Evolutionary conservation across 169 alveolate species (phyloP).

Genomic region (Fabrea salina): DNA sequence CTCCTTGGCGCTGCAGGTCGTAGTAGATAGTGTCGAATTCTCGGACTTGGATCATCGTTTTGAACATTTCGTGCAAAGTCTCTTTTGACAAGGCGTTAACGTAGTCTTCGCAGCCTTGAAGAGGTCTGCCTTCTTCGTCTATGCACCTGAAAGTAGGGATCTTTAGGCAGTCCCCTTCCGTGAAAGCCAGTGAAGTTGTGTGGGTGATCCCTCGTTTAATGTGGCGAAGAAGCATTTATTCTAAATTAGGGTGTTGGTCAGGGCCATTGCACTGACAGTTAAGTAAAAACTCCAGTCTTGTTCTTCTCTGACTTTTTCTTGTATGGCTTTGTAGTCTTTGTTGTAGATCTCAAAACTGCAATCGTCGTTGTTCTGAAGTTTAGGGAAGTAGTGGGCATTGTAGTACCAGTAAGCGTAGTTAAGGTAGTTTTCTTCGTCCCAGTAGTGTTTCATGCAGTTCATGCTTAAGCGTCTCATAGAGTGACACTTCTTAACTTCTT

Average conservation of each 20-base stretch:
- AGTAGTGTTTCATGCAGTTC: slow-evolving; percentile 5
- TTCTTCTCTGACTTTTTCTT: too few species aligned
- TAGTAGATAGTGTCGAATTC: slow-evolving; percentile 58
- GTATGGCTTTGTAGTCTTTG: too few species aligned
- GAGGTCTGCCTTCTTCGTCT: slow-evolving; percentile 63
- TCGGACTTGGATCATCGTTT: slow-evolving; percentile 60
- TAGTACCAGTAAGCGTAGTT: background rate
- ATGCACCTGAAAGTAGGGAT: slow-evolving; percentile 59
- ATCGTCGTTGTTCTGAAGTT: slow-evolving; percentile 5
- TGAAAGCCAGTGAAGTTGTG: background rate
- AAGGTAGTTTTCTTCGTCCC: background rate
- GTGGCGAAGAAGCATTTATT: too few species aligned
- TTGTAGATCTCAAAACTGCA: background rate
- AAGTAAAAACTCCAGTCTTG: too few species aligned
- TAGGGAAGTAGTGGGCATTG: background rate
- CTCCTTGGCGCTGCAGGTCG: slow-evolving; percentile 73
- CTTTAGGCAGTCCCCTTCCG: slow-evolving; percentile 10
- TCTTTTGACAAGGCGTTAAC: slow-evolving; percentile 51
- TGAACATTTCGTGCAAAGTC: slow-evolving; percentile 51
- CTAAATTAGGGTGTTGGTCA: too few species aligned
- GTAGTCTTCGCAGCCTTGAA: slow-evolving; percentile 45
- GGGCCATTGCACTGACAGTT: too few species aligned
- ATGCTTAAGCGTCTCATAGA: background rate
- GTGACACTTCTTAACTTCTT: slow-evolving; percentile 6
- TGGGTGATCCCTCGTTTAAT: too few species aligned